Evolutionary conservation across 1,284 basidiomycete species (phyloP), one percentile per base, ranked within the genome.

Genomic region (Ganoderma sinense): DNA sequence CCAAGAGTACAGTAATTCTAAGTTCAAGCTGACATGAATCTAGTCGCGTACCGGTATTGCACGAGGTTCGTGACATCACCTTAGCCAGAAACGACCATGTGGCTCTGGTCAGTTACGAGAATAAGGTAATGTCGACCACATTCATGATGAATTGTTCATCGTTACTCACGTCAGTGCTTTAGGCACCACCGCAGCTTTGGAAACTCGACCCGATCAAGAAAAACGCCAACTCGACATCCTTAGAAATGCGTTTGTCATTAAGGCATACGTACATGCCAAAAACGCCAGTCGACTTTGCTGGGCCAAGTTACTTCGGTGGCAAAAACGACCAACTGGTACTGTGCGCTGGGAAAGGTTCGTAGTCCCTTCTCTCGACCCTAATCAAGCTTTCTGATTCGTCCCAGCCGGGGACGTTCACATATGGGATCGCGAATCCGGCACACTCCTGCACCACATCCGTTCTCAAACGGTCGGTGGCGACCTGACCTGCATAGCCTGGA

Each of bases 171-270:
- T 67, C 64, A 45, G 69, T 56, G 36, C 36, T 45, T 3, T 66
- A 93, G 91, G 89, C 91, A 7, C 88, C 92, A n/a, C 92, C 93
- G 3, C 93, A 94, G 78, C 81, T 94, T 11, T 94, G 93, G 92
- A 91, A 88, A 78, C 79, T 94, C 58, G 91, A 93, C 63, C 78
- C 88, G 29, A 82, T 93, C 45, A 89, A 87, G 76, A 73, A 84
- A 76, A 73, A 29, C 39, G 20, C n/a, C 13, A 39, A 41, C 6
- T 40, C 59, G 23, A 40, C 59, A 7, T 40, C 36, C 13, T 11
- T 26, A 18, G 59, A 84, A 68, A 81, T 80, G 45, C 84, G 91
- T 56, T 81, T 93, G 10, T 86, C 84, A 10, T 72, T 84, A 63
- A 84, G 90, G 61, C 92, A 93, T 72, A 93, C 89, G 1, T 94